Base-by-base conservation (phyloP, 2,329 filamentous ascomycete genomes). In the Furcasterigmium furcatum region DNA sequence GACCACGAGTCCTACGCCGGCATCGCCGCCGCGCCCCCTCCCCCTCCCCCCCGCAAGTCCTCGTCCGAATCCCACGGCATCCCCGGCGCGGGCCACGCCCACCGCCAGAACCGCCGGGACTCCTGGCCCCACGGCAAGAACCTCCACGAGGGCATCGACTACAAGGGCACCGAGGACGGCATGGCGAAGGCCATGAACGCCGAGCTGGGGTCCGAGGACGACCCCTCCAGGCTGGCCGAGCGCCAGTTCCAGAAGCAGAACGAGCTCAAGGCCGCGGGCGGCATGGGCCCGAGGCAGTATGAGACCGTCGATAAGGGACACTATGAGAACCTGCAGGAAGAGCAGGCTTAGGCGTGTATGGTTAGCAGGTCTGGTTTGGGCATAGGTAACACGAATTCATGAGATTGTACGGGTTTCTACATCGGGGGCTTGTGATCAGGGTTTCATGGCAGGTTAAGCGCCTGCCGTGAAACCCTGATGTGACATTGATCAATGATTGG, bases 211-310 rank as follows among this genome's bases (percentile, higher is more conserved):
- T 69, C 66, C 6, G 61, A 68, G 54, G 59, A 74, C 46, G 76
- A 79, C 52, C 76, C 76, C 4, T 65, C 67, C 42, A 55, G 68
- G 9, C 46, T 66, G 32, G 74, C 74, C 5, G 74, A 76, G 58
- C 51, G 61, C 34, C 67, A 69, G 52, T 65, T 79, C 27, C 46
- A 46, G 54, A 38, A 53, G 51, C 14, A 4, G 18, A 19, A 52
- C 57, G 41, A 54, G 48, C 27, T 48, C 53, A n/a, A n/a, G 7
- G 49, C 27, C 19, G 55, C 52, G 2, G 43, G 57, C n/a, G 56
- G 55, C 34, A 52, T 57, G 20, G 57, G 56, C 1, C 57, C 52
- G 12, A 61, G 50, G 18, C 58, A 68, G 49, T 43, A 24, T 2
- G 50, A 56, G 5, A 19, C 63, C 4, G 43, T 49, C 3, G 58